These are phyloP conservation scores for Tricholoma bakamatsutake DNA, from an alignment of 768 basidiomycete species.

Conservation along the genomic window DNA sequence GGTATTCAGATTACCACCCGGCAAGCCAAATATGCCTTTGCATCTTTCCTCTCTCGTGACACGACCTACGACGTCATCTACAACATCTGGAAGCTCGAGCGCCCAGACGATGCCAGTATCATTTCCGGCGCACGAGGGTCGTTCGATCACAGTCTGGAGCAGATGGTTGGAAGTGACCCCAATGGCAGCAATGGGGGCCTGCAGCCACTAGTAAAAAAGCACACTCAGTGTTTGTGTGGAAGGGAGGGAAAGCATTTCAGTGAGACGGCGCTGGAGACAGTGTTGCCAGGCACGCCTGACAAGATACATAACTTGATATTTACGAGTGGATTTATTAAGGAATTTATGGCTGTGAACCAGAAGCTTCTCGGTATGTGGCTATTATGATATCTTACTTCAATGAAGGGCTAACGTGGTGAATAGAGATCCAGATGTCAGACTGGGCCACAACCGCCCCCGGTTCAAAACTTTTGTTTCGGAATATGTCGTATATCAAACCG, in stretches of 20 bases:
- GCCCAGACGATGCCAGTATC: conserved; percentile 54
- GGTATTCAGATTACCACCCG: conserved; percentile 87
- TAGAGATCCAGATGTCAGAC: conserved; percentile 94
- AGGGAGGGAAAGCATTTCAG: conserved; percentile 61
- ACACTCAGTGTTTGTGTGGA: conserved; percentile 71
- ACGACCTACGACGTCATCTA: conserved; percentile 93
- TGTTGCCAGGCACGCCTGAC: conserved; percentile 88
- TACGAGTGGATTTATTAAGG: conserved; percentile 91
- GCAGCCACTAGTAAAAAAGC: conserved; percentile 33
- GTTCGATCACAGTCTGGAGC: conserved; percentile 21
- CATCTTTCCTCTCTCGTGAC: conserved; percentile 94
- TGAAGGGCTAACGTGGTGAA: not conserved
- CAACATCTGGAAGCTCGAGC: conserved; percentile 91
- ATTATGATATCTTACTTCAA: not conserved
- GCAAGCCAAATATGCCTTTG: conserved; percentile 85
- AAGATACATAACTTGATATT: conserved; percentile 96
- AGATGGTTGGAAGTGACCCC: conserved; percentile 11
- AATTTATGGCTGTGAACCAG: conserved; percentile 87
- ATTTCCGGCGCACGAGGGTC: conserved; percentile 32
- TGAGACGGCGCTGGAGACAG: conserved; percentile 71
- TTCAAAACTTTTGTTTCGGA: conserved; percentile 70
- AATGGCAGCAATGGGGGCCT: conserved; percentile 9
- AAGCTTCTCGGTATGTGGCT: conserved; percentile 69
- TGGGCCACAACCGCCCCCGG: conserved; percentile 70
- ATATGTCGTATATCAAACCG: conserved; percentile 97